A percentile compares a stretch with the other conserved stretches of the same genome.
Evolutionary conservation across 768 basidiomycete species (phyloP).

Genomic region (Boletus patriciae): DNA sequence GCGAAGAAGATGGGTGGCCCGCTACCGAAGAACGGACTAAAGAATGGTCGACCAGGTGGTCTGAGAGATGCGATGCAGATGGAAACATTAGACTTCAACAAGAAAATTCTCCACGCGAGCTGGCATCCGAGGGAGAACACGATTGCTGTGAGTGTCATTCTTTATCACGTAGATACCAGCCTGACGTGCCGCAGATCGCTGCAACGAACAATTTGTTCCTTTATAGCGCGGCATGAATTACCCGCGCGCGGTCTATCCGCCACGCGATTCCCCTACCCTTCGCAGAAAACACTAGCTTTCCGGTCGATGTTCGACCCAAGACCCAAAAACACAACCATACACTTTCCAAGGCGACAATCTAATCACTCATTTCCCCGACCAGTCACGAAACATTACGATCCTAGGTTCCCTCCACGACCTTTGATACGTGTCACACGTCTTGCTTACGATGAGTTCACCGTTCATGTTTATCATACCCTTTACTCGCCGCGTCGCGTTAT

Average conservation of each 20-base stretch:
- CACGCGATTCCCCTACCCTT: background rate
- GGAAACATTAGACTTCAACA: slow-evolving; percentile 89
- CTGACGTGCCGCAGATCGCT: slow-evolving; percentile 63
- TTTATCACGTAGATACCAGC: background rate
- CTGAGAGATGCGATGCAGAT: slow-evolving; percentile 85
- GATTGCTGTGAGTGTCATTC: slow-evolving; percentile 72
- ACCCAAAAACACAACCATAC: slow-evolving; percentile 17
- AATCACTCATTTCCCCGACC: slow-evolving; percentile 19
- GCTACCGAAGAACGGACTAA: slow-evolving; percentile 61
- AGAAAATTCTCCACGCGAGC: slow-evolving; percentile 93
- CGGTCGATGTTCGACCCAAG: slow-evolving; percentile 12
- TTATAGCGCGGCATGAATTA: slow-evolving; percentile 41
- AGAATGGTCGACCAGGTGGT: slow-evolving; percentile 73
- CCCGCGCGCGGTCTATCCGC: slow-evolving; percentile 1
- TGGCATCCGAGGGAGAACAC: slow-evolving; percentile 99
- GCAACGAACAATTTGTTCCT: slow-evolving; percentile 59
- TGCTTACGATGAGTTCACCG: slow-evolving; percentile 31
- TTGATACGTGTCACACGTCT: slow-evolving; percentile 26
- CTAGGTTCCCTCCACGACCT: slow-evolving; percentile 13
- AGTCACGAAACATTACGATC: slow-evolving; percentile 28
- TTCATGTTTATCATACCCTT: slow-evolving; percentile 33
- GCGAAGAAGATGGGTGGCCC: slow-evolving; percentile 97
- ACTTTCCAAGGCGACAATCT: slow-evolving; percentile 29
- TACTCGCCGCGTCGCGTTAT: slow-evolving; percentile 30
- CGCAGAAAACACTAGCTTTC: slow-evolving; percentile 15